Percentiles rank a stretch among this genome's conserved stretches.
phyloP scores from a whole-genome alignment of 2,329 filamentous ascomycete genomes.

The Helicocarpus griseus region DNA sequence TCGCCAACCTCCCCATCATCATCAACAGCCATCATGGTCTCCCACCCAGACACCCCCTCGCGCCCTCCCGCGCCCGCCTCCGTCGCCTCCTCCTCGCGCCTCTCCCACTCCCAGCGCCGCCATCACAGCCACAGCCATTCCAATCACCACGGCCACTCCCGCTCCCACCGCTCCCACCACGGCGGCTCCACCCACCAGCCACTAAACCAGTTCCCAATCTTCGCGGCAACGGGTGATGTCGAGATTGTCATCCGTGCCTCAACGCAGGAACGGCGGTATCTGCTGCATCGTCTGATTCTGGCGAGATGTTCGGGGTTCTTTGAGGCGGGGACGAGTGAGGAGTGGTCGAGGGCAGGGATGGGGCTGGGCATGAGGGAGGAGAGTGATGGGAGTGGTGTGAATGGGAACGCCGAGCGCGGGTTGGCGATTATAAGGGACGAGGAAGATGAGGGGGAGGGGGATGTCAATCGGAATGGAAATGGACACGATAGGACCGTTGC shows the following conservation, averaged over 20 bases:
- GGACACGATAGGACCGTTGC: slow-evolving; percentile 17
- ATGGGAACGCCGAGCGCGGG: slow-evolving; percentile 36
- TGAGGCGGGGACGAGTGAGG: slow-evolving; percentile 69
- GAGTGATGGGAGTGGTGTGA: slow-evolving; percentile 38
- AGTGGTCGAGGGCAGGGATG: slow-evolving; percentile 52
- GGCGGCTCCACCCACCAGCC: slow-evolving; percentile 61
- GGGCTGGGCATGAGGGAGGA: slow-evolving; percentile 19
- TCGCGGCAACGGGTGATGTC: slow-evolving; percentile 82
- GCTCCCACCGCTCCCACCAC: slow-evolving; percentile 51
- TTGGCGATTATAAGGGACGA: slow-evolving; percentile 26
- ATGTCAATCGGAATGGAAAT: slow-evolving; percentile 15
- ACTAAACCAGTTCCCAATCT: slow-evolving; percentile 88
- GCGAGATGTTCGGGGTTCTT: slow-evolving; percentile 91
- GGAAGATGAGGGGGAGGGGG: slow-evolving; percentile 24
- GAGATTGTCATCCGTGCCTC: slow-evolving; percentile 68
- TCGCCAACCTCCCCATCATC: slow-evolving; percentile 3
- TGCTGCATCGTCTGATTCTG: slow-evolving; percentile 78
- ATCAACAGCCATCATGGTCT: slow-evolving; percentile 23
- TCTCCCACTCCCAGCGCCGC: slow-evolving; percentile 2
- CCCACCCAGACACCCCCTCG: slow-evolving; percentile 38
- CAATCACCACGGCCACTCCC: slow-evolving; percentile 62
- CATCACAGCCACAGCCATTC: slow-evolving; percentile 41
- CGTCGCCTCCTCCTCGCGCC: slow-evolving; percentile 48
- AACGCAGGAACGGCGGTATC: slow-evolving; percentile 68
- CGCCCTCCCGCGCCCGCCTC: slow-evolving; percentile 42